Evolutionary conservation across 805 yeast species (phyloP), one percentile per base, ranked within the genome.

Genomic region (Myxozyma mucilagina): DNA sequence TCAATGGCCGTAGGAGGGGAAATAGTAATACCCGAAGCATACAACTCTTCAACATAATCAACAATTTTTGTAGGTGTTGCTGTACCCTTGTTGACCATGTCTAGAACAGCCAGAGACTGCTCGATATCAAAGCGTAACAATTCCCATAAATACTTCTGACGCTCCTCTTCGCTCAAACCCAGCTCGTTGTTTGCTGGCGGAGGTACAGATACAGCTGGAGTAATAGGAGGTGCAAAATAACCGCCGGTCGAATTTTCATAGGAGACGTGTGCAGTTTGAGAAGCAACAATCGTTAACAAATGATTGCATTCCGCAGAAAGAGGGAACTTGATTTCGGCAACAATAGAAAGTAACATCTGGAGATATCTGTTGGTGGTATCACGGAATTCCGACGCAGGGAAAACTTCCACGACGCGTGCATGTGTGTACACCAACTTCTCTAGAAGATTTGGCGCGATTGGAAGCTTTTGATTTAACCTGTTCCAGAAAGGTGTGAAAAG

Each of bases 1-100:
- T 61, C 63, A 16, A 41, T 51, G 24, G 53, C 43, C 5, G 56
- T 55, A 4, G 39, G 16, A 29, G 65, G 60, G n/a, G 65, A 55
- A 9, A 62, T 39, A 1, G 59, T 20, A 4, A 32, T 45, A 8
- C 60, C 56, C 2, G 35, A 5, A 2, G n/a, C 45, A 42, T 62
- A 62, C 6, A 35, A 20, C 6, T 42, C 34, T 32, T 44, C 48
- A 20, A 60, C 45, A 16, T 32, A 14, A 9, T 29, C 35, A 38
- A 49, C 11, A n/a, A 62, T 13, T n/a, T 13, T 14, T 44, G 39
- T 51, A 2, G 56, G 44, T 11, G 49, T 39, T 10, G 14, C 13
- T 11, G 53, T 18, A 31, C 50, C 47, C n/a, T 38, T 36, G 6
- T 38, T 4, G 24, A 62, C 47, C 55, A 44, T 35, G 6, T 56